Evolutionary conservation across 306 rosid genomes (phyloP).

Genomic region (Macrotyloma uniflorum): DNA sequence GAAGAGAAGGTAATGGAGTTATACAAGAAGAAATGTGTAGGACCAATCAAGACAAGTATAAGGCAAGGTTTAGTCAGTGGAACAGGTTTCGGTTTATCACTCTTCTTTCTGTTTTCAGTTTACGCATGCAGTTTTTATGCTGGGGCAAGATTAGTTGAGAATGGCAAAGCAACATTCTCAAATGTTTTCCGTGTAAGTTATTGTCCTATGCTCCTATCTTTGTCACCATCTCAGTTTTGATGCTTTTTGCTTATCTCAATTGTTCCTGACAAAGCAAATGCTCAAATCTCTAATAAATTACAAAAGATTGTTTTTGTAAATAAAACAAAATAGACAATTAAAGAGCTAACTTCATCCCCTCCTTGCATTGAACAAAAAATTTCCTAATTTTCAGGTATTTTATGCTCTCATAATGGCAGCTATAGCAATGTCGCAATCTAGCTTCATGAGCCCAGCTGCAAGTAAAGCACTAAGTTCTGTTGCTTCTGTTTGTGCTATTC

Average conservation of each 20-base stretch:
- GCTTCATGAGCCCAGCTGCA: conserved; percentile 57
- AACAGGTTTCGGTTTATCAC: conserved; percentile 58
- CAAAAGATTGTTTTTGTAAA: background rate
- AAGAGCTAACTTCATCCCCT: background rate
- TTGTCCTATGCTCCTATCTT: background rate
- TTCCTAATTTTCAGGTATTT: conserved; percentile 58
- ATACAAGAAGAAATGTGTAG: conserved; percentile 69
- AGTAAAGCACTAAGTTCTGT: conserved; percentile 62
- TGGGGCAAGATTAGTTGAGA: conserved; percentile 61
- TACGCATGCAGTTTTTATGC: conserved; percentile 64
- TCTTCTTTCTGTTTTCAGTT: conserved; percentile 50
- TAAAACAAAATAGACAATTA: background rate
- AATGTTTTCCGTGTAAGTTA: conserved; percentile 64
- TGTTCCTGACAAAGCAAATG: conserved; percentile 4
- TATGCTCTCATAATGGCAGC: conserved; percentile 64
- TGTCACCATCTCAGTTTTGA: background rate
- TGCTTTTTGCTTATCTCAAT: background rate
- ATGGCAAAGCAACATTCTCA: conserved; percentile 53
- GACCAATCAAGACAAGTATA: conserved; percentile 61
- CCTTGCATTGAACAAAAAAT: background rate
- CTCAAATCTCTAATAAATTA: background rate
- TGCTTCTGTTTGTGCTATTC: conserved; percentile 70
- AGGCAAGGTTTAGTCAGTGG: conserved; percentile 68
- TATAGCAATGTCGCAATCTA: conserved; percentile 57
- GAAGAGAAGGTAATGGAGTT: conserved; percentile 78